Evolutionary conservation across 176 grass and related monocot species (phyloP).

Genomic region (Bolboschoenus planiculmis): DNA sequence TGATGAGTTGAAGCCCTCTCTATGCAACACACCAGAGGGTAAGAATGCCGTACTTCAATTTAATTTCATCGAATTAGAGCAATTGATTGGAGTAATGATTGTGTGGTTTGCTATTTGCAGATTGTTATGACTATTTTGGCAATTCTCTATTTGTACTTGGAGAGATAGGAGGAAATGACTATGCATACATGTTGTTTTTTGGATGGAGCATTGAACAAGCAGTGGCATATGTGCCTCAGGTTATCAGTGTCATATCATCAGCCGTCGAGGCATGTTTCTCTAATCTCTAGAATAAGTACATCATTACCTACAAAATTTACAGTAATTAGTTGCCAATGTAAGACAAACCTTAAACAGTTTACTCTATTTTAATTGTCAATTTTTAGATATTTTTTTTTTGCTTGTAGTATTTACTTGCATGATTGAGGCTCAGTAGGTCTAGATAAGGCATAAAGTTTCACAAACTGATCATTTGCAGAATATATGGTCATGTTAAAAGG

Average conservation of each 20-base stretch:
- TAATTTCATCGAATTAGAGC: not conserved
- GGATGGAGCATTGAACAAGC: slow-evolving; percentile 21
- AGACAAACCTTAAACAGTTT: not conserved
- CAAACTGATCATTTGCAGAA: not conserved
- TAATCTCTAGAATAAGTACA: not conserved
- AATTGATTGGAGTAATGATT: not conserved
- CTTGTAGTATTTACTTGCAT: not conserved
- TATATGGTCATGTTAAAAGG: not conserved
- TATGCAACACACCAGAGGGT: slow-evolving; percentile 4
- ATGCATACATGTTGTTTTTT: slow-evolving; percentile 13
- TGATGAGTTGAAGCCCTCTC: slow-evolving; percentile 38
- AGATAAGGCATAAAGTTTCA: not conserved
- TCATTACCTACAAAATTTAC: not conserved
- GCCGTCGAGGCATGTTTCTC: slow-evolving; percentile 15
- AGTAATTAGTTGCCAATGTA: not conserved
- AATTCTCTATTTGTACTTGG: slow-evolving; percentile 20
- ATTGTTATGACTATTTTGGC: slow-evolving; percentile 5
- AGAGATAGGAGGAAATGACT: slow-evolving; percentile 26
- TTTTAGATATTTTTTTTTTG: not conserved
- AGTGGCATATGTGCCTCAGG: slow-evolving; percentile 6
- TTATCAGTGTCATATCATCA: slow-evolving; percentile 10
- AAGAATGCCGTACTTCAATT: not conserved
- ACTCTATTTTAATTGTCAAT: not conserved
- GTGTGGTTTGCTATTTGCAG: not conserved
- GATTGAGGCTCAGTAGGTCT: not conserved